These are phyloP conservation scores for Wickerhamiella pararugosa DNA, from an alignment of 1,139 yeast species.

Conservation along the genomic window DNA sequence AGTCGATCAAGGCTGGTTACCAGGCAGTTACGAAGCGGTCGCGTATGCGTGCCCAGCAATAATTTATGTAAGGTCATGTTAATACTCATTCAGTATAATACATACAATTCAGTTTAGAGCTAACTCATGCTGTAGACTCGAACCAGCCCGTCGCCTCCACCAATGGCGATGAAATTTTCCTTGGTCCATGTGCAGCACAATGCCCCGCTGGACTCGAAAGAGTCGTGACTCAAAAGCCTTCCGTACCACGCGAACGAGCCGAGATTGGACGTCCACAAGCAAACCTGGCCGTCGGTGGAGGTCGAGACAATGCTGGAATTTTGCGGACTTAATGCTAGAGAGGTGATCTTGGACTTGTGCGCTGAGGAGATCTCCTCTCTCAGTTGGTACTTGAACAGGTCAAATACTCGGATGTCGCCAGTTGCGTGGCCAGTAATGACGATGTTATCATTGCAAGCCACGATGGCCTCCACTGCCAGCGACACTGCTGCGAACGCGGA, in stretches of 20 bases:
- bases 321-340: conserved; percentile 14
- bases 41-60: conserved; percentile 33
- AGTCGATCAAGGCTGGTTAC: conserved; percentile 98
- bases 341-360: conserved; percentile 18
- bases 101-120: background rate
- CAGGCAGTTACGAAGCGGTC: conserved; percentile 56
- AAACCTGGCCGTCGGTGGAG: conserved; percentile 20
- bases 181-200: conserved; percentile 7
- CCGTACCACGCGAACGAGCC: conserved; percentile 14
- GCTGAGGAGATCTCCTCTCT: conserved; percentile 15
- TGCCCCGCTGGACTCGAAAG: conserved; percentile 13
- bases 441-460: conserved; percentile 2
- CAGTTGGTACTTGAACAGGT: conserved; percentile 14
- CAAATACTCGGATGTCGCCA: conserved; percentile 15
- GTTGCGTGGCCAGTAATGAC: conserved; percentile 11
- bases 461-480: conserved; percentile 1
- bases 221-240: conserved; percentile 15
- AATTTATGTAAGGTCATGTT: background rate
- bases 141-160: conserved; percentile 15
- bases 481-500: conserved; percentile 4
- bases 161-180: conserved; percentile 8
- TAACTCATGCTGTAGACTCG: conserved; percentile 11
- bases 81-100: background rate
- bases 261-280: conserved; percentile 19
- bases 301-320: conserved; percentile 17